Base-by-base conservation (phyloP, 805 yeast genomes). In the Candida jianshihensis region DNA sequence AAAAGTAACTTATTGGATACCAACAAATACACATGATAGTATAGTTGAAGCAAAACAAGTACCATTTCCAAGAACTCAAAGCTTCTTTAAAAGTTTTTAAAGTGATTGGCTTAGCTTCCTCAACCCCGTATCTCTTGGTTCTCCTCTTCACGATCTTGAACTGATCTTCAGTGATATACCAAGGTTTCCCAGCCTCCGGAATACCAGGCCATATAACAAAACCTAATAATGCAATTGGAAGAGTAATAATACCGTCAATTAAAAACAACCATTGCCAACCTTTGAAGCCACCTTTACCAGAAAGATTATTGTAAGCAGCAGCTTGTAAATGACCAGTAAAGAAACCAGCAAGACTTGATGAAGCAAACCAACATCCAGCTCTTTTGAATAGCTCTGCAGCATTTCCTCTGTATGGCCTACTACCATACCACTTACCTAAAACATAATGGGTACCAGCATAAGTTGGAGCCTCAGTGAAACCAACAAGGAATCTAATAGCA, bases 241-340 rank as follows among this genome's bases (percentile, higher is more conserved):
- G 5, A 7, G 40, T 37, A 12, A 37, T 24, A 7, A 37, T 34
- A 20, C 40, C 40, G 30, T 37, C 40, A 34, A 37, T 34, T n/a
- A 37, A 30, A 46, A 73, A 77, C 57, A 75, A 69, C 83, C 83
- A 78, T 54, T 75, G 68, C 84, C 84, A 78, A 15, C 76, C 71
- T 7, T 66, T 64, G 16, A 64, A 49, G 3, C 77, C 78, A 30
- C 52, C 54, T 5, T 51, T 59, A 26, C 71, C 73, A 36, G 60
- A 58, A 44, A 71, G 48, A 33, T 32, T 26, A 4, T 13, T 32
- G 19, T 29, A 37, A 8, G 36, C 34, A 26, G 37, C 40, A 17
- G 34, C 26, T 30, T 33, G 40, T 15, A 37, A 19, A 26, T 33
- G 28, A 16, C 37, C 40, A 19, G 36, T 20, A 11, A 28, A 67